Conservation (phyloP, 805 yeast species). For the Naumovozyma dairenensis region DNA sequence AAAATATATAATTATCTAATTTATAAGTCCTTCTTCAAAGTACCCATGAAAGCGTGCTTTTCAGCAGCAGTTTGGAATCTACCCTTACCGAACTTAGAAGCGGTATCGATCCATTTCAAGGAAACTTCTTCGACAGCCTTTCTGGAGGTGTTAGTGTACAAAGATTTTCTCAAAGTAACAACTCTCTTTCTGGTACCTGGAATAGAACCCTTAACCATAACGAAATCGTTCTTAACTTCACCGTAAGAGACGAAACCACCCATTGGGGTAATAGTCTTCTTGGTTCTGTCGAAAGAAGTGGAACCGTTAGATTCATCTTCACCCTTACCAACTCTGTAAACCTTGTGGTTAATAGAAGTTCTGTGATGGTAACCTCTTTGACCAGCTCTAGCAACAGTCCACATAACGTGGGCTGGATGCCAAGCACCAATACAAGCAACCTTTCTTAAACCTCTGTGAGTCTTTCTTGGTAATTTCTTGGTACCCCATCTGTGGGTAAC, state of each 20-base stretch:
- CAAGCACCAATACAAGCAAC: constrained; percentile 99
- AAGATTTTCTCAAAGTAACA: constrained; percentile 96
- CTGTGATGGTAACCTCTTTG: constrained; percentile 99
- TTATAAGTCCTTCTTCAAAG: constrained; percentile 94
- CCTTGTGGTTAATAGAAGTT: constrained; percentile 99
- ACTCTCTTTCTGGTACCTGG: constrained; percentile 99
- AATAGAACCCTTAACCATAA: constrained; percentile 95
- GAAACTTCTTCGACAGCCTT: constrained; percentile 91
- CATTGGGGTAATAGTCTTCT: constrained; percentile 98
- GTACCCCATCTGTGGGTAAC: constrained; percentile 99
- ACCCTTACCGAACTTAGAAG: constrained; percentile 99
- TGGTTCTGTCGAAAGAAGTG: constrained; percentile 98
- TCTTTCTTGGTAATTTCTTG: constrained; percentile 99
- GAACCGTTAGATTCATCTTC: constrained; percentile 91
- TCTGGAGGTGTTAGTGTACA: constrained; percentile 96
- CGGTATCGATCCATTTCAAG: constrained; percentile 99
- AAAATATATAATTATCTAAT: constrained; percentile 4
- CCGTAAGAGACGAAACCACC: constrained; percentile 99
- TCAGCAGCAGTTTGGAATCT: constrained; percentile 99
- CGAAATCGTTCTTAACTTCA: constrained; percentile 93
- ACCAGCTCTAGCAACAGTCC: constrained; percentile 99
- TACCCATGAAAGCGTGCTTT: constrained; percentile 99
- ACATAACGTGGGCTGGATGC: constrained; percentile 99
- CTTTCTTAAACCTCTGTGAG: constrained; percentile 99
- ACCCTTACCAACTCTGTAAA: constrained; percentile 97